These are phyloP conservation scores for Dioscorea cayenensis DNA, from an alignment of 116 monocot species.

Conservation along the genomic window DNA sequence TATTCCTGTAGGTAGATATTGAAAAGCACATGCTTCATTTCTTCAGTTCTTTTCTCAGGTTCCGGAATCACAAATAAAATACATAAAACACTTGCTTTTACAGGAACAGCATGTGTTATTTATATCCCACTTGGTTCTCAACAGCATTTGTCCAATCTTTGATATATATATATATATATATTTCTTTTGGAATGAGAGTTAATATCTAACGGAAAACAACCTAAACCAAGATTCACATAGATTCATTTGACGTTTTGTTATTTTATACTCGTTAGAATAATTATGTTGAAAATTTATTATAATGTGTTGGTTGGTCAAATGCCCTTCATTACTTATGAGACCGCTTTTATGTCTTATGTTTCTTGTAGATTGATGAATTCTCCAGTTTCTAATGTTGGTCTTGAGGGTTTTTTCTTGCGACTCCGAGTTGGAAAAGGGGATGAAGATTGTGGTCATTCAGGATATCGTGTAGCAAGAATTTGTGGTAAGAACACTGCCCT, in stretches of 20 bases:
- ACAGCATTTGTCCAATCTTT: too few relatives aligned
- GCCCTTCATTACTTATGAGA: not conserved
- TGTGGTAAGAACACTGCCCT: slow-evolving; percentile 19
- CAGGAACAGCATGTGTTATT: too few relatives aligned
- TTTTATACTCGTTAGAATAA: not conserved
- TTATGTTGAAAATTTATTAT: not conserved
- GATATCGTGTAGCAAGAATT: slow-evolving; percentile 48
- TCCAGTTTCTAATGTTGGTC: slow-evolving; percentile 6
- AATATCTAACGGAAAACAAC: not conserved
- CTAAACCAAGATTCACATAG: not conserved
- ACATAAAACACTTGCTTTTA: too few relatives aligned
- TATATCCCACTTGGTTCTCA: too few relatives aligned
- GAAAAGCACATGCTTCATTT: too few relatives aligned
- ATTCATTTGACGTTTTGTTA: not conserved
- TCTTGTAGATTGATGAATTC: slow-evolving; percentile 28
- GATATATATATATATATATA: too few relatives aligned
- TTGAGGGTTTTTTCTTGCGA: slow-evolving; percentile 50
- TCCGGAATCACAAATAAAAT: too few relatives aligned
- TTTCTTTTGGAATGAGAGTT: not conserved
- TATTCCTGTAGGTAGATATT: too few relatives aligned
- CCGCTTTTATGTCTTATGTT: not conserved
- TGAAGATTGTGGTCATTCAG: slow-evolving; percentile 22
- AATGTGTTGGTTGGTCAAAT: not conserved
- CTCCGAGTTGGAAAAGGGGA: slow-evolving; percentile 38
- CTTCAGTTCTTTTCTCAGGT: too few relatives aligned